These are phyloP conservation scores for Rhizoctonia solani DNA, from an alignment of 1,284 basidiomycete species.

Conservation along the genomic window DNA sequence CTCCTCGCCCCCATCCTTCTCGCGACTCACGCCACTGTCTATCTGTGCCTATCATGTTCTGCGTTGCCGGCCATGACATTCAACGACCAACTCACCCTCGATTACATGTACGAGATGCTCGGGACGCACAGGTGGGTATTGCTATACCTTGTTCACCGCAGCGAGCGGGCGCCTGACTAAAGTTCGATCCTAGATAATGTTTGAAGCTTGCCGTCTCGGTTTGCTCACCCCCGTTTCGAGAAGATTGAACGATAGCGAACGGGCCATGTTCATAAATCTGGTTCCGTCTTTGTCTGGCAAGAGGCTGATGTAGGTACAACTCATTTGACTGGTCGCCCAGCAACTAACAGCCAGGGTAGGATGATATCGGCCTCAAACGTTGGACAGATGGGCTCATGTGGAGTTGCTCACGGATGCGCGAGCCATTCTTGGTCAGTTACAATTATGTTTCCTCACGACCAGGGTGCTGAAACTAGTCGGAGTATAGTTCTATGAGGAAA, in stretches of 20 bases:
- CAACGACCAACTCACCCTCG: conserved; percentile 64
- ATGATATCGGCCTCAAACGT: conserved; percentile 53
- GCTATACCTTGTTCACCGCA: conserved; percentile 48
- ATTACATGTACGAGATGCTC: conserved; percentile 64
- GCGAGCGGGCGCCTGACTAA: neutral
- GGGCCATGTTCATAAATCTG: conserved; percentile 60
- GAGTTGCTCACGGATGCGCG: conserved; percentile 46
- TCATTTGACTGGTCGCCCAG: neutral
- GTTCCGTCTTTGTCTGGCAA: conserved; percentile 68
- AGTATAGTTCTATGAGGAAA: conserved; percentile 55
- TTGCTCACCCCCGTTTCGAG: conserved; percentile 36
- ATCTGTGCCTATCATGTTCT: conserved; percentile 45
- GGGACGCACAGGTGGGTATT: conserved; percentile 57
- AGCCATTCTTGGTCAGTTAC: conserved; percentile 56
- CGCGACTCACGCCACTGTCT: conserved; percentile 14
- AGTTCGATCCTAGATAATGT: conserved; percentile 1
- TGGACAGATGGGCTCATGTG: conserved; percentile 70
- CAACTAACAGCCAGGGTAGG: conserved; percentile 2
- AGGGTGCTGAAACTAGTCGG: conserved; percentile 2
- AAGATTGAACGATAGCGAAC: conserved; percentile 47
- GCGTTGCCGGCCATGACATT: conserved; percentile 51
- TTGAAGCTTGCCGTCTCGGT: conserved; percentile 20
- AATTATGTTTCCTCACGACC: neutral
- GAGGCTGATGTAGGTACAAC: conserved; percentile 54
- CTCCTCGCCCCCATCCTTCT: conserved; percentile 10